Percentiles rank a stretch among this genome's conserved stretches.
These are phyloP conservation scores for Calocera viscosa DNA, from an alignment of 768 basidiomycete genomes.

Conservation along the genomic window DNA sequence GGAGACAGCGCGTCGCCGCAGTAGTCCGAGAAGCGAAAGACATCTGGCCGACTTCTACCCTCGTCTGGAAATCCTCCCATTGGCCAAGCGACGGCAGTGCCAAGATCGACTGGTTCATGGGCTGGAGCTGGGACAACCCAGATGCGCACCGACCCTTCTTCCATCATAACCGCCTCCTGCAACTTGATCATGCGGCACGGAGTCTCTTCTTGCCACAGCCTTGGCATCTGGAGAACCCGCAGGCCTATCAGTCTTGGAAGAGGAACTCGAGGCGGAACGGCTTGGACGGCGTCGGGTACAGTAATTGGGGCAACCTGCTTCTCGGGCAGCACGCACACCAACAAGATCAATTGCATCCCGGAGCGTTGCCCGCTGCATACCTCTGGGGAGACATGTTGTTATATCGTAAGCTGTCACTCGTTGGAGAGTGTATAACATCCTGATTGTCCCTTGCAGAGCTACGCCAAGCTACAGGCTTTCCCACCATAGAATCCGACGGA, in stretches of 20 bases:
- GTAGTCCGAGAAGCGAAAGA: not conserved
- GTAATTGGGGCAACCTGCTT: constrained; percentile 1
- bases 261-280: not conserved
- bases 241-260: not conserved
- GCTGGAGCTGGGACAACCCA: constrained; percentile 1
- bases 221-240: not conserved
- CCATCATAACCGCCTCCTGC: not conserved
- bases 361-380: not conserved
- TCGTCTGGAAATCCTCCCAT: not conserved
- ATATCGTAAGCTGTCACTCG: not conserved
- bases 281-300: not conserved
- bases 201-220: not conserved
- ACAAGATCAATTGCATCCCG: not conserved
- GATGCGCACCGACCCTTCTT: not conserved
- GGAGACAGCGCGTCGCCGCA: not conserved
- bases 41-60: not conserved
- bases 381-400: not conserved
- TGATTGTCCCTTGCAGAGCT: not conserved
- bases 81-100: not conserved
- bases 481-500: not conserved
- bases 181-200: not conserved
- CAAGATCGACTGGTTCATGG: constrained; percentile 6
- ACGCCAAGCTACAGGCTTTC: not conserved
- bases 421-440: not conserved
- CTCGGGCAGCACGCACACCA: not conserved